Evolutionary conservation across 2,329 filamentous ascomycete species (phyloP), one percentile per base, ranked within the genome.

Genomic region (Amphichorda felina): DNA sequence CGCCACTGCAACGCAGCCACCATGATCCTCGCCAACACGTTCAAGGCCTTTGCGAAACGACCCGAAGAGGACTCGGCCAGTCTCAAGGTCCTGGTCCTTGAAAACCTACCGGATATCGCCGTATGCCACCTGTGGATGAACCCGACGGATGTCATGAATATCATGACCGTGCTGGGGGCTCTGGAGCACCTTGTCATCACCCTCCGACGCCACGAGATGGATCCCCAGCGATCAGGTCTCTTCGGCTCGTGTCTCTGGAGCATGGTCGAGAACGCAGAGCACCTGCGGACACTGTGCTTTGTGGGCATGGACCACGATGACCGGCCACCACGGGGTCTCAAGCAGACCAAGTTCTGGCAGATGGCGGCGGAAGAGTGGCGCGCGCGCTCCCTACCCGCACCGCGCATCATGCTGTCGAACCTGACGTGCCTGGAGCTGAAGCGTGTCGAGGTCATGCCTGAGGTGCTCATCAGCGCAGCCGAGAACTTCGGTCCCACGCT

Each of bases 21-120:
- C 8, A 59, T 66, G 43, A 60, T 72, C n/a, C 51, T 72, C 13
- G 67, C 66, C 35, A 71, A 68, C 38, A 68, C 63, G 4, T 51
- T 72, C 38, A 65, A 66, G 40, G 64, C 63, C 4, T 52, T 72
- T 34, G 60, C 60, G 3, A 49, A 53, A 21, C 57, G 68, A 6
- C 55, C 59, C 2, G 60, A 66, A 37, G 65, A 67, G 37, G 57
- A 60, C 35, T 60, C 61, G 8, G 50, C 51, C 22, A 38, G 47
- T 3, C 53, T 72, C 4, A 57, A 61, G 42, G 61, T 61, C 0
- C 47, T 72, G 27, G 65, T 70, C 1, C 41, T 72, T 3, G 68
- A 72, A 40, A 66, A 69, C 34, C 50, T 72, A 34, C 63, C 61
- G 6, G 66, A 71, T 40, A 55, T 59, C 8, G 59, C 66, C 14